Evolutionary conservation across 2,329 filamentous ascomycete species (phyloP).

Genomic region (Orbilia blumenaviensis): DNA sequence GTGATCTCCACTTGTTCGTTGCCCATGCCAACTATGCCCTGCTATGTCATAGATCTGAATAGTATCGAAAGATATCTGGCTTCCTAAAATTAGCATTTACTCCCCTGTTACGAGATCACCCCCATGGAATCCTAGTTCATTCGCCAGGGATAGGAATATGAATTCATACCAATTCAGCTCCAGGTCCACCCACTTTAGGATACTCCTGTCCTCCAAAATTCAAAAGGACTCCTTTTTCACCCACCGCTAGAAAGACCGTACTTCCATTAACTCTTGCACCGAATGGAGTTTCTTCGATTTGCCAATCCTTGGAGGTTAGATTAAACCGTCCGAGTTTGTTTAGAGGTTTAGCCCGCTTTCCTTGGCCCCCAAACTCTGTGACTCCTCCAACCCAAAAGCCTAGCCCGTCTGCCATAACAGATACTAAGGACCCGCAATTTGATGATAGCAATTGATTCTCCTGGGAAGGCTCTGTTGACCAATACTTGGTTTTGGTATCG

Average conservation of each 20-base stretch:
- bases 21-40: slow-evolving; percentile 2
- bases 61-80: neutral
- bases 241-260: neutral
- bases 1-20: slow-evolving; percentile 1
- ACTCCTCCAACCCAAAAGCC: slow-evolving; percentile 24
- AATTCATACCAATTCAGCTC: neutral
- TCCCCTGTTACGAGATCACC: no score
- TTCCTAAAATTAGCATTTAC: neutral
- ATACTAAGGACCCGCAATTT: slow-evolving; percentile 4
- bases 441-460: neutral
- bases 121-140: no score
- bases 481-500: neutral
- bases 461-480: neutral
- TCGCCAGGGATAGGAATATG: no score
- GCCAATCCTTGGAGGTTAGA: neutral
- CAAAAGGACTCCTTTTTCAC: slow-evolving; percentile 7
- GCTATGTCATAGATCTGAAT: slow-evolving; percentile 25
- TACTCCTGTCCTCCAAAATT: slow-evolving; percentile 17
- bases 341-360: neutral
- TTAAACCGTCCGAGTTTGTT: neutral
- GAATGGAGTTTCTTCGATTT: slow-evolving; percentile 1
- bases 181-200: no score
- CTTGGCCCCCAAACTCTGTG: no score
- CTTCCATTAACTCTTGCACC: neutral
- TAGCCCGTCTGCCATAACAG: neutral